These are phyloP conservation scores for Trichoderma asperelloides DNA, from an alignment of 495 filamentous ascomycete genomes.

Conservation along the genomic window DNA sequence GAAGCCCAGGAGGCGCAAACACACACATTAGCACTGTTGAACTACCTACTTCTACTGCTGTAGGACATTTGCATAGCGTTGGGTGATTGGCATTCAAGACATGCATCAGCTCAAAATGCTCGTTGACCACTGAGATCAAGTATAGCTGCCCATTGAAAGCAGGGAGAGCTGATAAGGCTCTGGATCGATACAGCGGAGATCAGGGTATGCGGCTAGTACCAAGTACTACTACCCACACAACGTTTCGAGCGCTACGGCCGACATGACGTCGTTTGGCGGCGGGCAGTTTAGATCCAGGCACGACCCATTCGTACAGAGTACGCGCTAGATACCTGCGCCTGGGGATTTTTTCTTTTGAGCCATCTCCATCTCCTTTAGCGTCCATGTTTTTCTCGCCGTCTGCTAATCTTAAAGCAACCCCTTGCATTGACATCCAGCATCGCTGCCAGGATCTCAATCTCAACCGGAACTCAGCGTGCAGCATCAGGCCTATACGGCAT, in stretches of 20 bases:
- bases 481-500: background rate
- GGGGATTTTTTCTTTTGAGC: background rate
- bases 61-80: too few species aligned
- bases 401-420: background rate
- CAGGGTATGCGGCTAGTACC: background rate
- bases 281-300: background rate
- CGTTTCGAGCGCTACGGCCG: background rate
- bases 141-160: too few species aligned
- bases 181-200: too few species aligned
- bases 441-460: too few species aligned
- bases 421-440: background rate
- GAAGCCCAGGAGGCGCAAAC: background rate
- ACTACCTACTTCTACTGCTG: too few species aligned
- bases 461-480: background rate
- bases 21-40: background rate
- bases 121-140: too few species aligned
- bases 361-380: background rate
- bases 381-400: background rate
- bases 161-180: too few species aligned
- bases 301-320: background rate
- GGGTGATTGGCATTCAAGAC: too few species aligned
- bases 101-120: too few species aligned
- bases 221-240: too few species aligned
- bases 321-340: background rate
- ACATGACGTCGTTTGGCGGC: background rate